Conservation (phyloP, 306 rosid species). For the Urtica urens region DNA sequence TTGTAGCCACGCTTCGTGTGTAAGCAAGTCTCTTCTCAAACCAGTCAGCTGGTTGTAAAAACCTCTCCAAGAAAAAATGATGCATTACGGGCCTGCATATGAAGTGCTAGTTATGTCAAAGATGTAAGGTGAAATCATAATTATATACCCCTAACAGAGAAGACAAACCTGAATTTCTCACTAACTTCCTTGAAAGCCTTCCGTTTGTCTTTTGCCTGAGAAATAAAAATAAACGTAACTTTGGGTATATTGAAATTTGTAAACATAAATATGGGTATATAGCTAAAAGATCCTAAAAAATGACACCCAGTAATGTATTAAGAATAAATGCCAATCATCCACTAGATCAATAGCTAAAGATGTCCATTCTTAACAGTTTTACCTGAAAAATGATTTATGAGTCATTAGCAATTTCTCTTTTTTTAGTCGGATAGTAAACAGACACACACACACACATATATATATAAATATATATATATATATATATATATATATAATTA, state of each 20-base stretch:
- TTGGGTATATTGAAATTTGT: too few species aligned
- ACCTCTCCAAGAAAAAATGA: conserved; percentile 90
- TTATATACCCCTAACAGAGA: neutral
- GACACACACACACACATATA: neutral
- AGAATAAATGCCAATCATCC: too few species aligned
- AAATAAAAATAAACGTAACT: too few species aligned
- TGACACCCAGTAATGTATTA: too few species aligned
- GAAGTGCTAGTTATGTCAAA: conserved; percentile 10
- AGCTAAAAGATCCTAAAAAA: too few species aligned
- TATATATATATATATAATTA: too few species aligned
- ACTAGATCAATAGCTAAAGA: too few species aligned
- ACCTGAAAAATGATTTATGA: too few species aligned
- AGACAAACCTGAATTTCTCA: conserved; percentile 38
- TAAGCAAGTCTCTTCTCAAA: conserved; percentile 91
- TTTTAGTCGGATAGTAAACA: neutral
- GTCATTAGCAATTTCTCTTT: too few species aligned
- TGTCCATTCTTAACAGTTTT: too few species aligned
- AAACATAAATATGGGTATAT: too few species aligned
- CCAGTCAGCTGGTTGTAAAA: conserved; percentile 86
- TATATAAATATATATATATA: too few species aligned
- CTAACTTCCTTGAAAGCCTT: conserved; percentile 72
- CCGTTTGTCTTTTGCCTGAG: conserved; percentile 87
- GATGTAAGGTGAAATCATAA: conserved; percentile 15
- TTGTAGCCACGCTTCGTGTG: conserved; percentile 84
- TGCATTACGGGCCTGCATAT: conserved; percentile 88